Evolutionary conservation across 768 basidiomycete species (phyloP).

Genomic region (Pleurotus tuber-regium): DNA sequence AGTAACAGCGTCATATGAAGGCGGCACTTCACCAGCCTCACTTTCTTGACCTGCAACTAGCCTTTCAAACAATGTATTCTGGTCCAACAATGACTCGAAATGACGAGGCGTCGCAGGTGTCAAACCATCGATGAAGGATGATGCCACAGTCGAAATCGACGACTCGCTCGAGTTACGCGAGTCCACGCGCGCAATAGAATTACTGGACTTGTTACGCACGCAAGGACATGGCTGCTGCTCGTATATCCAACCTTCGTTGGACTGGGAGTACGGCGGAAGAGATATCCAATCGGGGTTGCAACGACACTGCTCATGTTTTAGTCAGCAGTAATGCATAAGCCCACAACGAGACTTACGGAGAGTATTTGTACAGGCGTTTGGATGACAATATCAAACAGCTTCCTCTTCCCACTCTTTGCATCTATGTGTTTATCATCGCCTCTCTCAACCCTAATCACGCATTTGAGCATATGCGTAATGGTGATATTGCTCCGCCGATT

Average conservation of each 20-base stretch:
- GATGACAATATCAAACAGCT: constrained; percentile 84
- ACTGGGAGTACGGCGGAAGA: constrained; percentile 71
- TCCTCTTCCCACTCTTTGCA: constrained; percentile 66
- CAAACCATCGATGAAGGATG: constrained; percentile 21
- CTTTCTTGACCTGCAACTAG: constrained; percentile 82
- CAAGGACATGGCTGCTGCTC: constrained; percentile 48
- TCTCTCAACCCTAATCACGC: constrained; percentile 78
- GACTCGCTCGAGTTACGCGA: constrained; percentile 12
- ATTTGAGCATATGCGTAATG: constrained; percentile 76
- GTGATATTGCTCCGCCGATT: constrained; percentile 74
- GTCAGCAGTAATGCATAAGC: not conserved
- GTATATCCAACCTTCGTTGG: constrained; percentile 33
- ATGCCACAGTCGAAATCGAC: constrained; percentile 9
- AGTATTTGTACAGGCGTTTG: constrained; percentile 85
- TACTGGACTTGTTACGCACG: constrained; percentile 18
- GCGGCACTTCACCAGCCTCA: constrained; percentile 81
- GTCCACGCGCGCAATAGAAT: not conserved
- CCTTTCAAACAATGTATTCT: constrained; percentile 65
- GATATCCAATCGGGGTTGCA: constrained; percentile 79
- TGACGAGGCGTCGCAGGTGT: constrained; percentile 28
- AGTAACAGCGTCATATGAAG: constrained; percentile 51
- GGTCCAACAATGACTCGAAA: constrained; percentile 36
- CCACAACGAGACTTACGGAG: constrained; percentile 59
- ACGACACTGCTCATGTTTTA: constrained; percentile 50
- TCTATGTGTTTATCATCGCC: constrained; percentile 69